These are phyloP conservation scores for Fusarium beomiforme DNA, from an alignment of 2,329 filamentous ascomycete genomes.

Conservation along the genomic window DNA sequence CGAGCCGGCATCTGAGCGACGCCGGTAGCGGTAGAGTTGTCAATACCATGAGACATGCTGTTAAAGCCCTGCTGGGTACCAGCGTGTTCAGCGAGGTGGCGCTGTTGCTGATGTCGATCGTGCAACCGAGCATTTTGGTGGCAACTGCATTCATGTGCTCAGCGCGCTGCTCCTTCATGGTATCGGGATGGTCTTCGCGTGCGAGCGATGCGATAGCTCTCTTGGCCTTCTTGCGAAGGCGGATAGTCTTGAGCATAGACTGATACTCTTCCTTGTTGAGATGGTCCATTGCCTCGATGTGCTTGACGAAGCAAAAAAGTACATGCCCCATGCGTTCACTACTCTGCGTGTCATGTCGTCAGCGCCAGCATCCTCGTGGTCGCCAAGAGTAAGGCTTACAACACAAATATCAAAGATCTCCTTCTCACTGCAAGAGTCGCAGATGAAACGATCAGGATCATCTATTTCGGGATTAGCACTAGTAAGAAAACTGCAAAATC, in stretches of 20 bases:
- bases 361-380: not conserved
- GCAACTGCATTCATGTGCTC: not conserved
- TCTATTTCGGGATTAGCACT: too few species aligned
- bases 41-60: too few species aligned
- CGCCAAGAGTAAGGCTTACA: not conserved
- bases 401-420: not conserved
- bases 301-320: fast-evolving
- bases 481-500: too few species aligned
- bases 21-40: too few species aligned
- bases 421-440: too few species aligned
- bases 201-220: fast-evolving
- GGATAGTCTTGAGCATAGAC: fast-evolving
- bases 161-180: not conserved
- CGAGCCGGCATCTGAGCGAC: fast-evolving
- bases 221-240: fast-evolving
- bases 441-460: too few species aligned
- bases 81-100: fast-evolving
- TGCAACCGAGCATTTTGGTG: not conserved
- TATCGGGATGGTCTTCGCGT: too few species aligned
- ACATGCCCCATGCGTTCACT: not conserved
- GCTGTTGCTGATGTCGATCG: not conserved
- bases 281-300: fast-evolving
- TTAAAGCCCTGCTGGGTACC: too few species aligned
- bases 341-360: fast-evolving
- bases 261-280: fast-evolving